Percentiles rank a stretch among this genome's conserved stretches.
Evolutionary conservation across 1,139 yeast genomes (phyloP).

Genomic region (Pichia sp.): DNA sequence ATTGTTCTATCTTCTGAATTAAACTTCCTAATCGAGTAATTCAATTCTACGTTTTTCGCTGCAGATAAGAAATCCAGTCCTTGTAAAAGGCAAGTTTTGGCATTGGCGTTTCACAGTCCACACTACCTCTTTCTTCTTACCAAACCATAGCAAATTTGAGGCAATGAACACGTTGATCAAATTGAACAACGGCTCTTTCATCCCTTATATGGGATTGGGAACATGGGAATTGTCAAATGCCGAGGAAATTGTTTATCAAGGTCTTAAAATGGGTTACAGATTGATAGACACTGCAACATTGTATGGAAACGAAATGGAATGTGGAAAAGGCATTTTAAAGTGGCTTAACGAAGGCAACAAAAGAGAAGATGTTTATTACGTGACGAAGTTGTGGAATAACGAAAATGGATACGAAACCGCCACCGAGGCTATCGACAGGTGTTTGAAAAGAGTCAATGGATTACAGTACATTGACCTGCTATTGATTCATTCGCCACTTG

Average conservation of each 20-base stretch:
- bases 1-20: too few relatives aligned
- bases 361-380: conserved; percentile 58
- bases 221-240: conserved; percentile 39
- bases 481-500: conserved; percentile 53
- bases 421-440: conserved; percentile 41
- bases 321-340: conserved; percentile 41
- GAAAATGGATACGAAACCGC: conserved; percentile 56
- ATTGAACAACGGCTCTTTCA: conserved; percentile 29
- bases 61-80: too few relatives aligned
- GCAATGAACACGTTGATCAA: too few relatives aligned
- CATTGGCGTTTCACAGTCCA: too few relatives aligned
- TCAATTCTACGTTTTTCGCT: too few relatives aligned
- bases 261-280: conserved; percentile 38
- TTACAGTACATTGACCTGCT: conserved; percentile 44
- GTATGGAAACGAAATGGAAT: conserved; percentile 50
- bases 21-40: too few relatives aligned
- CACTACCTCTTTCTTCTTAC: too few relatives aligned
- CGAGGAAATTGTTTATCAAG: conserved; percentile 36
- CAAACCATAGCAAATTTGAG: too few relatives aligned
- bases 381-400: conserved; percentile 58
- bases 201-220: conserved; percentile 44
- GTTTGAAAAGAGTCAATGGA: conserved; percentile 42
- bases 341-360: conserved; percentile 43
- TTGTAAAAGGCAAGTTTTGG: too few relatives aligned
- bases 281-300: conserved; percentile 55